Percentiles rank a stretch among this genome's conserved stretches.
phyloP scores from a whole-genome alignment of 2,329 filamentous ascomycete genomes.

The Dactylellina parvicollis region DNA sequence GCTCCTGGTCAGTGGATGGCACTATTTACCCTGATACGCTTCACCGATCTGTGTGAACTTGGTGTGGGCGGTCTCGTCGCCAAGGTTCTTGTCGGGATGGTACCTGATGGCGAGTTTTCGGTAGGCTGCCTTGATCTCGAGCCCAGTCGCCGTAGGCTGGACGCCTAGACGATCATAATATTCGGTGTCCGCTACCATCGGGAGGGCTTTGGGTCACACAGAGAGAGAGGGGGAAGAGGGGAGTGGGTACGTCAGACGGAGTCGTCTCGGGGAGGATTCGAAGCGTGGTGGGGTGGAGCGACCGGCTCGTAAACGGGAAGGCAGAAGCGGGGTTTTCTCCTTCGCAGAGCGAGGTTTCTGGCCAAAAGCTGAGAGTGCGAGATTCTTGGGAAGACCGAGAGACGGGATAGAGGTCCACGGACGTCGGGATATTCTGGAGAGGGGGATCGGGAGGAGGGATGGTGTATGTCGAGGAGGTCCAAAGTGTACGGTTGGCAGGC shows the following conservation, averaged over 20 bases:
- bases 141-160: constrained; percentile 81
- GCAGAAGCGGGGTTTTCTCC: constrained; percentile 9
- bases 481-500: not conserved
- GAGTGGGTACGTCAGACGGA: not conserved
- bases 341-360: not conserved
- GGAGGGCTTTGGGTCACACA: not conserved
- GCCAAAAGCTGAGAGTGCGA: not conserved
- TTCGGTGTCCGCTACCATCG: constrained; percentile 87
- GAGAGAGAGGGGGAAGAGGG: not conserved
- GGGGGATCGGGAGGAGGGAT: constrained; percentile 30
- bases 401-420: not conserved
- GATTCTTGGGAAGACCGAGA: not conserved
- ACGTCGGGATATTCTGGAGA: not conserved
- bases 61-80: constrained; percentile 90
- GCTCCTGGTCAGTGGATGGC: constrained; percentile 65
- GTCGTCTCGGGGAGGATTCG: not conserved
- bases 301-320: not conserved
- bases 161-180: constrained; percentile 85
- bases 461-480: constrained; percentile 12
- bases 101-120: constrained; percentile 92
- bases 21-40: constrained; percentile 68
- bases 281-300: constrained; percentile 21
- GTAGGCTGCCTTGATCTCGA: constrained; percentile 98
- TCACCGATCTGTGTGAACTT: constrained; percentile 79
- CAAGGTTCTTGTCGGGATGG: constrained; percentile 88